These are phyloP conservation scores for Teunomyces stri DNA, from an alignment of 805 yeast species.

Conservation along the genomic window DNA sequence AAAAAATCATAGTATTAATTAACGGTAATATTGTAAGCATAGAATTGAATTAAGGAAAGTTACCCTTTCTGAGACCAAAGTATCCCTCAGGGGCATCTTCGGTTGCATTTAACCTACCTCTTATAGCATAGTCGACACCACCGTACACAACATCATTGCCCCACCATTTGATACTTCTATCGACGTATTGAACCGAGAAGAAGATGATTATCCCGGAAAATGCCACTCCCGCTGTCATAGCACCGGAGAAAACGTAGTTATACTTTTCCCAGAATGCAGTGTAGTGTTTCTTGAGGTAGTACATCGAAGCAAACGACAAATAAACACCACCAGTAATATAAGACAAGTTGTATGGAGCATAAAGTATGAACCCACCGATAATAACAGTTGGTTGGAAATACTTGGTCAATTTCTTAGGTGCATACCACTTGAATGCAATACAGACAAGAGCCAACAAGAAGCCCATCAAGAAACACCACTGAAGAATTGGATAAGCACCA, in stretches of 20 bases:
- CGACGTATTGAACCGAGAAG: constrained; percentile 36
- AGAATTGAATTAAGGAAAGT: constrained; percentile 15
- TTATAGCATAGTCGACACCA: constrained; percentile 34
- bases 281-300: constrained; percentile 25
- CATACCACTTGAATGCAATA: constrained; percentile 14
- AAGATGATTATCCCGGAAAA: constrained; percentile 34
- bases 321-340: constrained; percentile 32
- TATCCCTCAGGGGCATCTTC: constrained; percentile 30
- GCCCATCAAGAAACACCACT: constrained; percentile 36
- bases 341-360: constrained; percentile 33
- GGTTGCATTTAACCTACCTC: constrained; percentile 13
- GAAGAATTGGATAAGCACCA: constrained; percentile 33
- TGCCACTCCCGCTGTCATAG: constrained; percentile 34
- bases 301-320: constrained; percentile 26
- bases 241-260: constrained; percentile 31
- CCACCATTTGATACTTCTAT: constrained; percentile 31
- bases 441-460: constrained; percentile 23
- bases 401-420: constrained; percentile 18
- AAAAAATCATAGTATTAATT: too few species aligned
- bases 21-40: too few species aligned
- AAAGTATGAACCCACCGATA: constrained; percentile 30
- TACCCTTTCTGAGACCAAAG: constrained; percentile 34
- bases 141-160: constrained; percentile 25
- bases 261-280: constrained; percentile 37
- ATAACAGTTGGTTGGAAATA: constrained; percentile 34